Conservation (phyloP, 768 basidiomycete genomes). For the Kwoniella newhampshirensis region DNA sequence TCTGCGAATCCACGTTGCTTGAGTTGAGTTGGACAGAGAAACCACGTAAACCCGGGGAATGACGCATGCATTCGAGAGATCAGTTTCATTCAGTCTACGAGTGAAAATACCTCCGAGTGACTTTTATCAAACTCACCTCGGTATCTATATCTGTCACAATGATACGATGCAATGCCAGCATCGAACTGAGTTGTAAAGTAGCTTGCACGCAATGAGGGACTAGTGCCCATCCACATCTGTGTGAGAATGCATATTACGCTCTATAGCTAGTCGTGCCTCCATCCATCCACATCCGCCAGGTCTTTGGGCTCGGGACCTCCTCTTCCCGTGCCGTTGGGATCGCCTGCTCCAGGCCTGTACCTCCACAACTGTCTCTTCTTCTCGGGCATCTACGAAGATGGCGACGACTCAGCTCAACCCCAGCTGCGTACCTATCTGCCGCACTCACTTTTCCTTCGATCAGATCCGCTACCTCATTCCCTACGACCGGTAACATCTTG, state of each 20-base stretch:
- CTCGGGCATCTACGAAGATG: constrained; percentile 19
- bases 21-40: too few relatives aligned
- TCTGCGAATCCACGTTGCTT: too few relatives aligned
- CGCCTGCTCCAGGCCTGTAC: constrained; percentile 22
- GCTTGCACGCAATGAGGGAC: too few relatives aligned
- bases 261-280: constrained; percentile 55
- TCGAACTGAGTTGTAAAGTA: too few relatives aligned
- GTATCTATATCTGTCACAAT: too few relatives aligned
- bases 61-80: too few relatives aligned
- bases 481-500: constrained; percentile 44
- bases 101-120: too few relatives aligned
- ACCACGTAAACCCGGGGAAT: too few relatives aligned
- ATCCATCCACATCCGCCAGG: constrained; percentile 28
- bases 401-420: background rate
- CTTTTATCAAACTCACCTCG: too few relatives aligned
- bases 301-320: constrained; percentile 32
- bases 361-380: constrained; percentile 20
- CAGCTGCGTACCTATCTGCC: background rate
- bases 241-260: constrained; percentile 44
- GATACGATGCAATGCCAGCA: too few relatives aligned
- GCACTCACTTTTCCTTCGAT: constrained; percentile 44
- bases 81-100: too few relatives aligned
- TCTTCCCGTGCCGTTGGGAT: constrained; percentile 17
- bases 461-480: constrained; percentile 40
- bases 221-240: too few relatives aligned